Evolutionary conservation across 1,139 yeast species (phyloP), one percentile per base, ranked within the genome.

Genomic region (Kodamaea arcana): DNA sequence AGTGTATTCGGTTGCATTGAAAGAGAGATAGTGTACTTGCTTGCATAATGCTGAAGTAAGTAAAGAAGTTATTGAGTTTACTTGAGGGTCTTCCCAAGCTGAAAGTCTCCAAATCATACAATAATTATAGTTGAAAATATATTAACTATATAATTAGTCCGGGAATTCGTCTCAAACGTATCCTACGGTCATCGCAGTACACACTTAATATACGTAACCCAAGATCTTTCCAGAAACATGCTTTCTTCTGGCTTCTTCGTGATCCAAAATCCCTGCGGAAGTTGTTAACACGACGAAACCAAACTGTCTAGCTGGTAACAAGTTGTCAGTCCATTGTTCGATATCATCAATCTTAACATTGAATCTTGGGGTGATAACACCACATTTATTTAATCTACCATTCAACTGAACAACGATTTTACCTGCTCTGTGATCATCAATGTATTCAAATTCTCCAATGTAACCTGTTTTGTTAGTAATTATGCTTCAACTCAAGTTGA

Each of bases 161-260:
- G n/a, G n/a, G n/a, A n/a, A n/a, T n/a, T n/a, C n/a, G n/a, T n/a
- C n/a, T n/a, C n/a, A n/a, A n/a, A n/a, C n/a, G n/a, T n/a, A n/a
- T n/a, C n/a, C n/a, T 4, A 14, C 11, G 29, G 32, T 35, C 23
- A 20, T 40, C 22, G 22, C 22, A 7, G 9, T 6, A 9, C 22
- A 7, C 22, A 9, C 22, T 18, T 46, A 47, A 78, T 90, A 90
- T 50, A 90, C 96, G 70, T 85, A 90, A 61, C 97, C 97, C 62
- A 90, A 80, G 63, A 90, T 83, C 76, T 90, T 90, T 70, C 97
- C 97, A 56, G 97, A 87, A 57, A 90, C 97, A 72, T 92, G 97
- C 85, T 92, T 92, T 83, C 97, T 85, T 82, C 97, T 88, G 58
- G 98, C 98, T 78, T 92, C 98, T 77, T 92, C 98, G 76, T 92